Base-by-base conservation (phyloP, 306 rosid species). In the Sophora flavescens region DNA sequence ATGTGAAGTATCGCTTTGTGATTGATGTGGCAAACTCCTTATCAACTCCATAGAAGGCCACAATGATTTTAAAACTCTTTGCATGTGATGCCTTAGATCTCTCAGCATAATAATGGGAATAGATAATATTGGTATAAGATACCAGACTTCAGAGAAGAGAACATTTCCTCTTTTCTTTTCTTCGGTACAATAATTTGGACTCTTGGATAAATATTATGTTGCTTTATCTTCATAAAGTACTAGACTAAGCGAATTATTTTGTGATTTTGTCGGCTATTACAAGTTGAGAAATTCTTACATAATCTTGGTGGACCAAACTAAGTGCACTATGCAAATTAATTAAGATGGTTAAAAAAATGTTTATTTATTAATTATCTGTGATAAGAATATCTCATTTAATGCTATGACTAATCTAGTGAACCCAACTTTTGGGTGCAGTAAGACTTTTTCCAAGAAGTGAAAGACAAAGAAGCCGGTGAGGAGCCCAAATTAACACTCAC, bases 1-100 rank as follows among this genome's bases (percentile, higher is more conserved):
- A 92, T 68, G 95, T 92, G n/a, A 83, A 83, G 63, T 90, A 91
- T 72, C 93, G 96, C 51, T 92, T 94, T 69, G 98, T 94, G 76
- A 92, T 94, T 30, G 95, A 94, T 78, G 86, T 94, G 66, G 96
- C 71, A 0, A 91, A 90, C 88, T 86, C 96, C 66, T 50, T 88
- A 8, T 57, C 88, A 0, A 63, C 72, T 69, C 72, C 70, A 78
- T 78, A 78, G 62, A 47, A 47, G 15, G 32, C 14, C 6, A 26
- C 63, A 28, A 9, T 57, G 47, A 8, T 54, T 41, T 14, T 45
- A 6, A 26, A 17, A 38, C 59, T 36, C 64, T 60, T 22, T 14
- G 56, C 38, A 44, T 41, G 39, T 60, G 38, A 22, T 48, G 16
- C 13, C 28, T 5, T 41, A 0, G 35, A 74, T 50, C 28, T 45